A percentile compares a stretch with the other conserved stretches of the same genome.
These are phyloP conservation scores for Puya raimondii DNA, from an alignment of 176 grass and related monocot genomes.

Conservation along the genomic window DNA sequence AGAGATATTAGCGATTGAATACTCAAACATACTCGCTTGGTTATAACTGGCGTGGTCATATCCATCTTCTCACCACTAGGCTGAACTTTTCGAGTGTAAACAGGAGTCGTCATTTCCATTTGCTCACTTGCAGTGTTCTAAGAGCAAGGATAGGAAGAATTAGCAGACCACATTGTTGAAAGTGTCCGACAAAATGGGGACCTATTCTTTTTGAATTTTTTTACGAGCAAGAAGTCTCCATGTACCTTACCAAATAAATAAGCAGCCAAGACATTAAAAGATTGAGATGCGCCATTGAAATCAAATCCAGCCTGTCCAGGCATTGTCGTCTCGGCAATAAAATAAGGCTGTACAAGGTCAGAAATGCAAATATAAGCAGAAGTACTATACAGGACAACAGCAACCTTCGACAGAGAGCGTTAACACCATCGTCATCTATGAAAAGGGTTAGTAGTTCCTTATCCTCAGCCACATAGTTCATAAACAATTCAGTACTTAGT, in stretches of 20 bases:
- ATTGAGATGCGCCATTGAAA: slow-evolving; percentile 71
- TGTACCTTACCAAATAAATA: slow-evolving; percentile 98
- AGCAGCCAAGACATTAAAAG: slow-evolving; percentile 68
- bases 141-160: slow-evolving; percentile 20
- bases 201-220: not conserved
- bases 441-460: too few species aligned
- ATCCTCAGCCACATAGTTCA: too few species aligned
- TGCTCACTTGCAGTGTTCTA: slow-evolving; percentile 59
- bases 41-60: slow-evolving; percentile 93
- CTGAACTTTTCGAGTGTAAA: slow-evolving; percentile 51
- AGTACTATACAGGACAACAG: not conserved
- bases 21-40: slow-evolving; percentile 36
- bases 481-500: too few species aligned
- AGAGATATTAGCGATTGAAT: too few species aligned
- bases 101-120: slow-evolving; percentile 97
- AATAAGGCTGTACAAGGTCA: slow-evolving; percentile 51
- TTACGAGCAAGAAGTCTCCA: slow-evolving; percentile 1
- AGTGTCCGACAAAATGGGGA: not conserved
- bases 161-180: not conserved
- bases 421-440: not conserved
- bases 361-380: not conserved
- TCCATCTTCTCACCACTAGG: slow-evolving; percentile 54
- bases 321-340: slow-evolving; percentile 71
- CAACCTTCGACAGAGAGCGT: not conserved
- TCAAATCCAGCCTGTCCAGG: slow-evolving; percentile 59